phyloP scores from a whole-genome alignment of 2,329 filamentous ascomycete genomes.

The Colletotrichum sp. region DNA sequence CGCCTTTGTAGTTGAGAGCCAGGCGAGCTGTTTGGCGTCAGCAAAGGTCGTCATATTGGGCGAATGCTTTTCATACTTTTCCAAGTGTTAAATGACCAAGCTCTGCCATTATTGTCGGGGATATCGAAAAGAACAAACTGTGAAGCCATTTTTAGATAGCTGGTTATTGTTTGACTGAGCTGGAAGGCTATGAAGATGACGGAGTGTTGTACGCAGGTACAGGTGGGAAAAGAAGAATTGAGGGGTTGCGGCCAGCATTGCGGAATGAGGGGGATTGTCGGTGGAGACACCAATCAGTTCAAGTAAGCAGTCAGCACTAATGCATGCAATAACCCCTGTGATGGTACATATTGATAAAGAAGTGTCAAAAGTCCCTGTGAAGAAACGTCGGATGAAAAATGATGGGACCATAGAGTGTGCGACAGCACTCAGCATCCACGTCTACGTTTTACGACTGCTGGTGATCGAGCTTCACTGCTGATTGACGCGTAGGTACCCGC shows the following conservation, averaged over 20 bases:
- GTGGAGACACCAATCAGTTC: not conserved
- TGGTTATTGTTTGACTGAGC: not conserved
- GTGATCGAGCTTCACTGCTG: too few relatives aligned
- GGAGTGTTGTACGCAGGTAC: not conserved
- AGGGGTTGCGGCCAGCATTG: not conserved
- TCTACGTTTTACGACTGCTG: too few relatives aligned
- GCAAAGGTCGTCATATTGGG: not conserved
- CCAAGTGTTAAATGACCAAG: conserved; percentile 75
- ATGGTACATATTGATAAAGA: not conserved
- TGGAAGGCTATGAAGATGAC: not conserved
- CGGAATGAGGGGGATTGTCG: not conserved
- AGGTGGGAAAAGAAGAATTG: not conserved
- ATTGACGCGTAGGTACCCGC: too few relatives aligned
- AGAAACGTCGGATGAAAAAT: too few relatives aligned
- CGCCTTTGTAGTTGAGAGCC: conserved; percentile 69
- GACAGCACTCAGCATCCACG: too few relatives aligned
- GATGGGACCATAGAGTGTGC: too few relatives aligned
- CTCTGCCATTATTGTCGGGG: conserved; percentile 46
- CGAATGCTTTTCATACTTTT: conserved; percentile 55
- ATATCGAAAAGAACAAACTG: conserved; percentile 65
- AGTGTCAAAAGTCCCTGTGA: not conserved
- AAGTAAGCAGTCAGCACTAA: not conserved
- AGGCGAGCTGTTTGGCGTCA: conserved; percentile 57
- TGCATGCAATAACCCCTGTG: not conserved
- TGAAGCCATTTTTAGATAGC: conserved; percentile 21